These are phyloP conservation scores for Rhodotorula mucilaginosa DNA, from an alignment of 1,284 basidiomycete species.

Conservation along the genomic window DNA sequence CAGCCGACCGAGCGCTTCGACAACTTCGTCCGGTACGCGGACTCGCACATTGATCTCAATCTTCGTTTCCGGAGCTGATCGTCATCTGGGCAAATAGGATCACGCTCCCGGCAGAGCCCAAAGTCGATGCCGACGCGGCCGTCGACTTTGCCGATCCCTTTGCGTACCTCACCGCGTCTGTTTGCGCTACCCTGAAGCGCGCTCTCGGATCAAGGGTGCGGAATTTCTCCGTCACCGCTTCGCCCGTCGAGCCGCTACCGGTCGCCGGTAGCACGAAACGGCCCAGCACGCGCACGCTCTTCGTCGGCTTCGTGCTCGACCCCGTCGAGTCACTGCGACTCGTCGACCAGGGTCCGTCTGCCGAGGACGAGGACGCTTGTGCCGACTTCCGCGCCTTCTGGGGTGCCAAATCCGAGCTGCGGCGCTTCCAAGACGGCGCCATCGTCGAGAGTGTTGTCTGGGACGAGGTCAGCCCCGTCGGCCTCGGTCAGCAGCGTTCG, in stretches of 20 bases:
- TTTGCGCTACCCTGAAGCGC: conserved; percentile 60
- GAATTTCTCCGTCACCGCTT: conserved; percentile 31
- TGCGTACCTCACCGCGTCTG: conserved; percentile 53
- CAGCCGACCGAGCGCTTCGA: conserved; percentile 48
- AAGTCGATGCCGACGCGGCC: conserved; percentile 41
- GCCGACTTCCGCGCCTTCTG: conserved; percentile 78
- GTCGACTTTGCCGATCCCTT: conserved; percentile 24
- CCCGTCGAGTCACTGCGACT: conserved; percentile 70
- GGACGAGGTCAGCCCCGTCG: conserved; percentile 63
- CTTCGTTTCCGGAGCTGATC: background rate
- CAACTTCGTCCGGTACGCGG: conserved; percentile 44
- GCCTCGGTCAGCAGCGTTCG: conserved; percentile 56
- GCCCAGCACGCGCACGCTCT: conserved; percentile 49
- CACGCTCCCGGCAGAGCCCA: conserved; percentile 40
- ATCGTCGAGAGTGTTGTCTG: conserved; percentile 94
- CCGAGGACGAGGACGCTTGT: conserved; percentile 56
- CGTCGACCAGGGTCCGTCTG: conserved; percentile 83
- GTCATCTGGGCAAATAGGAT: conserved; percentile 16
- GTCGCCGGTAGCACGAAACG: conserved; percentile 46
- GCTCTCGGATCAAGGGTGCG: conserved; percentile 58
- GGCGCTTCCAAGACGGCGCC: conserved; percentile 95
- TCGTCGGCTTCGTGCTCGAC: conserved; percentile 73
- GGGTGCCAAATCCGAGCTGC: conserved; percentile 86
- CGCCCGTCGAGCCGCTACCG: conserved; percentile 5
- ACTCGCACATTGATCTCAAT: background rate